Conservation (phyloP, 257 asterid species). For the Solanum habrochaites region DNA sequence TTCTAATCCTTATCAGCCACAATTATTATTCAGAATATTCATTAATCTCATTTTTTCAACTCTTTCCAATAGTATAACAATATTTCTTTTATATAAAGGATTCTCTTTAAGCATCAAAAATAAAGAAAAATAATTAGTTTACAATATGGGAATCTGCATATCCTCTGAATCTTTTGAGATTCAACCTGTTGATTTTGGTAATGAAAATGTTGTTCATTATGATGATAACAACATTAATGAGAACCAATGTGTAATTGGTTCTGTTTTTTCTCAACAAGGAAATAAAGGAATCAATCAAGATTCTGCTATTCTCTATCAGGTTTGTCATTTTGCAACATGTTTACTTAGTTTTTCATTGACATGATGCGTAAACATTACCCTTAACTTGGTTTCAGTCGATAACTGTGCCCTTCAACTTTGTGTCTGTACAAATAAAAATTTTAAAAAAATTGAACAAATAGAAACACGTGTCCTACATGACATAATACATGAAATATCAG, state of each 20-base stretch:
- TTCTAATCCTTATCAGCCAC: slow-evolving; percentile 29
- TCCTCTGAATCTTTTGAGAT: slow-evolving; percentile 45
- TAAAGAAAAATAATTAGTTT: slow-evolving; percentile 7
- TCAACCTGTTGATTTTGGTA: slow-evolving; percentile 44
- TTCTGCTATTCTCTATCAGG: slow-evolving; percentile 63
- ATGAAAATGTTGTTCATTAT: slow-evolving; percentile 37
- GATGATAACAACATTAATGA: background rate
- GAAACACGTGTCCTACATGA: background rate
- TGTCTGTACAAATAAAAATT: background rate
- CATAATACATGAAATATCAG: too few species aligned
- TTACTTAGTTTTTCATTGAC: background rate
- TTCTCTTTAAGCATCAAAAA: background rate
- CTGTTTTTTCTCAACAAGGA: slow-evolving; percentile 45
- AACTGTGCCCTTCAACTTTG: background rate
- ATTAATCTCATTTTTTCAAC: background rate
- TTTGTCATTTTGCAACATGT: background rate
- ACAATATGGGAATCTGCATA: slow-evolving; percentile 47
- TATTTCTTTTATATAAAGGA: background rate
- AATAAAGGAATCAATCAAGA: slow-evolving; percentile 75
- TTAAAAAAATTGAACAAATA: background rate
- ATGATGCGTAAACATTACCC: background rate
- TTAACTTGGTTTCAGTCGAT: background rate
- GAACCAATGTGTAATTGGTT: slow-evolving; percentile 17
- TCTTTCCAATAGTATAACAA: background rate
- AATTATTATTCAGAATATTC: background rate